Percentiles rank a stretch among this genome's conserved stretches.
Evolutionary conservation across 352 stramenopile genomes (phyloP).

Genomic region (Globisporangium acanthophoron): DNA sequence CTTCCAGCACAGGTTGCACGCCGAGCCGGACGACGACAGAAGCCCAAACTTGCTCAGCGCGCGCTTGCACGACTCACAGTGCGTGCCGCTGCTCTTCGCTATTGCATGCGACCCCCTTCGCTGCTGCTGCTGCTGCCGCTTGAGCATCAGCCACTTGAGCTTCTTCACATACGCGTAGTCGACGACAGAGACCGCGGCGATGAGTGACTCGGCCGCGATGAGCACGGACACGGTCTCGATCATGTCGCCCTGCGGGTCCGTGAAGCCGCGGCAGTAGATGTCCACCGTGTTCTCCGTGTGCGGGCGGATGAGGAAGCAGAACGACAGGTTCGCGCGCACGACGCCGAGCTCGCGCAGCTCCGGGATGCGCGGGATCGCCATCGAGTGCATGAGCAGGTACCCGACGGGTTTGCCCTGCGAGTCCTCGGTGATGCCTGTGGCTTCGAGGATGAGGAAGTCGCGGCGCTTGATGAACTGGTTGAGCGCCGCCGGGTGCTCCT

Average conservation of each 20-base stretch:
- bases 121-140: slow-evolving; percentile 16
- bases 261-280: slow-evolving; percentile 31
- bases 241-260: slow-evolving; percentile 40
- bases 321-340: slow-evolving; percentile 9
- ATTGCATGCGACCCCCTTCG: not conserved
- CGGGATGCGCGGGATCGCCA: slow-evolving; percentile 15
- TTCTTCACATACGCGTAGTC: slow-evolving; percentile 62
- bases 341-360: slow-evolving; percentile 5
- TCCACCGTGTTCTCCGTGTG: slow-evolving; percentile 8
- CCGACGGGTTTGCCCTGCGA: slow-evolving; percentile 25
- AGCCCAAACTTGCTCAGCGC: slow-evolving; percentile 17
- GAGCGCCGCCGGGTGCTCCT: slow-evolving; percentile 1
- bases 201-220: slow-evolving; percentile 36
- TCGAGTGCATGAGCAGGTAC: slow-evolving; percentile 38
- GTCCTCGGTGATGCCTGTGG: slow-evolving; percentile 25
- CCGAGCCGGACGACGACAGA: slow-evolving; percentile 13
- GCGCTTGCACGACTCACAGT: slow-evolving; percentile 25
- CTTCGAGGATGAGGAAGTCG: slow-evolving; percentile 32
- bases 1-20: slow-evolving; percentile 42
- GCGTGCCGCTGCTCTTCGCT: not conserved
- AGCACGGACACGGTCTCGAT: slow-evolving; percentile 30
- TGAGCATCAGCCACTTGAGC: slow-evolving; percentile 45
- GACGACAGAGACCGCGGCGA: slow-evolving; percentile 27
- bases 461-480: slow-evolving; percentile 13
- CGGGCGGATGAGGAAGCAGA: slow-evolving; percentile 10